Conservation (phyloP, 306 rosid species). For the Canavalia gladiata region DNA sequence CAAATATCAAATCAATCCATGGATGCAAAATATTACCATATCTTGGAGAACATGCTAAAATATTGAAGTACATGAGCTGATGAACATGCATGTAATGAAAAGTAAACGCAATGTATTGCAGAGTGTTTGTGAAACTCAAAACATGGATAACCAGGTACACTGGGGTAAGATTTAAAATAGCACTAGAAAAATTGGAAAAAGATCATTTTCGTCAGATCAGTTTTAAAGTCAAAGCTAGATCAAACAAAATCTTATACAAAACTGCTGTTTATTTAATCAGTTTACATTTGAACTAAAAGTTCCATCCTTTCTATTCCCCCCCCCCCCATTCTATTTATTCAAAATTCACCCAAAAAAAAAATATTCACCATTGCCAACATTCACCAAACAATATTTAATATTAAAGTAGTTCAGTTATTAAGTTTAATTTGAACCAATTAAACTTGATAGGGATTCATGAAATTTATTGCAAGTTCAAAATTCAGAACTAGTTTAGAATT, state of each 20-base stretch:
- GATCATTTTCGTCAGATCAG: not conserved
- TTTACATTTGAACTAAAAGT: conserved; percentile 28
- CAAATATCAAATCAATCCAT: not conserved
- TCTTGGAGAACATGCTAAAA: conserved; percentile 13
- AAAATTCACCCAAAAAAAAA: not conserved
- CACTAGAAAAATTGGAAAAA: conserved; percentile 13
- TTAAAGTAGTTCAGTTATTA: not conserved
- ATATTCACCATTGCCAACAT: not conserved
- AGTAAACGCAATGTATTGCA: conserved; percentile 7
- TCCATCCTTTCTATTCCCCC: conserved; percentile 19
- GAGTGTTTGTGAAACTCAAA: not conserved
- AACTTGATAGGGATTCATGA: conserved; percentile 11
- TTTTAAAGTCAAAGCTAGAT: conserved; percentile 17
- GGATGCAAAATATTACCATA: conserved; percentile 17
- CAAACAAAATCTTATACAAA: conserved; percentile 20
- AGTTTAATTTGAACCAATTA: conserved; percentile 26
- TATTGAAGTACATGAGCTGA: not conserved
- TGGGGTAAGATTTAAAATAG: not conserved
- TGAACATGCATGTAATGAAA: not conserved
- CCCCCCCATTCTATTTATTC: conserved; percentile 14
- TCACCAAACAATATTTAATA: conserved; percentile 19
- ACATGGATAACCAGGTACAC: conserved; percentile 20
- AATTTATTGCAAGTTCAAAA: conserved; percentile 34
- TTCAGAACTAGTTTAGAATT: conserved; percentile 34
- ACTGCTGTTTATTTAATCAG: conserved; percentile 15